phyloP scores from a whole-genome alignment of 768 basidiomycete genomes.

The Lentinula detonsa region DNA sequence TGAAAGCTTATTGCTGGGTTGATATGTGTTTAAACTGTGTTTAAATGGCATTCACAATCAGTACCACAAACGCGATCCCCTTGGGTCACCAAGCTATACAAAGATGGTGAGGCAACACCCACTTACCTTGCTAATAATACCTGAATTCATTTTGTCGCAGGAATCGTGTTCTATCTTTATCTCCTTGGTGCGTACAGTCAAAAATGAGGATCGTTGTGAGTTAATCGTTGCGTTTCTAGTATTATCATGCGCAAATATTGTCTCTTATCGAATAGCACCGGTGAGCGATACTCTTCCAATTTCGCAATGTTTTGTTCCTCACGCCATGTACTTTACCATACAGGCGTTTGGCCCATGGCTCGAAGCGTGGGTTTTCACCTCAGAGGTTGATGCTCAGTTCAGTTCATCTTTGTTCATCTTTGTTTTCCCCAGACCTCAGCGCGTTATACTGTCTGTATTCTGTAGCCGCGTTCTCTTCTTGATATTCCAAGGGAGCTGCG shows the following conservation, averaged over 20 bases:
- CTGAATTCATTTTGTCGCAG: slow-evolving; percentile 12
- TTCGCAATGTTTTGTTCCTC: neutral
- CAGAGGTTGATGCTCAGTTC: neutral
- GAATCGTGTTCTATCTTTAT: slow-evolving; percentile 34
- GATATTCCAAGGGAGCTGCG: slow-evolving; percentile 23
- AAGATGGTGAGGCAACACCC: slow-evolving; percentile 26
- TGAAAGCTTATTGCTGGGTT: neutral
- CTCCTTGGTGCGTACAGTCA: slow-evolving; percentile 23
- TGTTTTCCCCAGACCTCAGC: slow-evolving; percentile 25
- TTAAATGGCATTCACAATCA: slow-evolving; percentile 9
- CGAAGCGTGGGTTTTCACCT: slow-evolving; percentile 25
- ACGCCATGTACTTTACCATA: neutral
- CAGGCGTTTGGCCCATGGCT: slow-evolving; percentile 37
- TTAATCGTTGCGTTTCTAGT: neutral
- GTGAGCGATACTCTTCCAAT: slow-evolving; percentile 17
- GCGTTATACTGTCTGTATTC: slow-evolving; percentile 36
- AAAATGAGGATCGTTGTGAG: neutral
- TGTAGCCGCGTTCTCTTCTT: slow-evolving; percentile 35
- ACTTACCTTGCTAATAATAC: neutral
- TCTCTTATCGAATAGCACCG: slow-evolving; percentile 31
- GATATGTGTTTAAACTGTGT: neutral
- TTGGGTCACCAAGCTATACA: slow-evolving; percentile 32
- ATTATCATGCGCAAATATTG: slow-evolving; percentile 23
- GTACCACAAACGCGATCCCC: slow-evolving; percentile 27
- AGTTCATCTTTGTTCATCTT: neutral